Base-by-base conservation (phyloP, 2,329 filamentous ascomycete species). In the Claviceps spartinae region DNA sequence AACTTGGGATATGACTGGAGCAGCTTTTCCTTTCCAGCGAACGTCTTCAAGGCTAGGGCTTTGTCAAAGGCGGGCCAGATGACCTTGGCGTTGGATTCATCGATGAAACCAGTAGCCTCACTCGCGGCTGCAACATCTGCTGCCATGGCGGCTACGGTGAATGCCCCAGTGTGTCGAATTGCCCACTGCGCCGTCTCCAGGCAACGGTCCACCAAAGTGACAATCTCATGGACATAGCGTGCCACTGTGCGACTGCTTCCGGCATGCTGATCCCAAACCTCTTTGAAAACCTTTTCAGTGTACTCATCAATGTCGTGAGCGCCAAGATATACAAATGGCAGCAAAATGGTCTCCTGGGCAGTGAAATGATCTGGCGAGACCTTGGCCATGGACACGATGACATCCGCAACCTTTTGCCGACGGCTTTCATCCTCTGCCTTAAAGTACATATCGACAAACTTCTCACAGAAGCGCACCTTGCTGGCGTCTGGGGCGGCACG, bases 201-300 rank as follows among this genome's bases (percentile, higher is more conserved):
- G 50, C 88, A 78, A 38, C 75, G 72, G 38, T 79, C 73, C 1
- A 83, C 79, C 1, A 97, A 74, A 0, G 67, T 69, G 4, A 86
- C 75, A 58, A 97, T 95, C 67, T 98, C 93, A 40, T 76, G 76
- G 6, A 95, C 76, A 63, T 95, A 95, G 1, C 95, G 78, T 47
- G 85, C 78, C 5, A 95, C 87, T 0, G 87, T 85, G 34, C 90
- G 81, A 36, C 78, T 82, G 45, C 88, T 90, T 48, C 90, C 91
- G 0, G 94, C 90, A 61, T 95, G 90, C 59, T 95, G 87, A 48
- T 80, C 78, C 93, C 93, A 98, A 0, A 89, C 88, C 52, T 89
- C 85, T 40, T 81, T 75, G 62, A 94, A 95, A n/a, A 82, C 78
- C 57, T 88, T 84, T 52, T 79, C 77, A 3, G 91, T 86, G 58